Evolutionary conservation across 2,329 filamentous ascomycete species (phyloP).

Genomic region (Colletotrichum sp.): DNA sequence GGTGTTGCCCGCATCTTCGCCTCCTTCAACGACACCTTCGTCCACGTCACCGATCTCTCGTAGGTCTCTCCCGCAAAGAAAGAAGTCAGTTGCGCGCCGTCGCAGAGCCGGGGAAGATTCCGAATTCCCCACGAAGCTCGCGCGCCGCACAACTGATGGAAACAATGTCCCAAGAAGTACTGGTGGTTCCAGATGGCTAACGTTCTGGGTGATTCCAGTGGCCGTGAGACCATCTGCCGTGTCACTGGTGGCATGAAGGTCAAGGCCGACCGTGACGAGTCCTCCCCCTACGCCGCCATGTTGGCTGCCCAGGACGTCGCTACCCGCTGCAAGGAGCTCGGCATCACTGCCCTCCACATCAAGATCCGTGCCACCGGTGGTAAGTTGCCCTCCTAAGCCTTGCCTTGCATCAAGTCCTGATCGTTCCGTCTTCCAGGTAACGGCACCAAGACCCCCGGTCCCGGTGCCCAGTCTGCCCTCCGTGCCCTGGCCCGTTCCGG

Average conservation of each 20-base stretch:
- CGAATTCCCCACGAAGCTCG: neutral
- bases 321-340: slow-evolving; percentile 76
- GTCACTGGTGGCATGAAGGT: slow-evolving; percentile 99
- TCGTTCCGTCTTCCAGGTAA: slow-evolving; percentile 65
- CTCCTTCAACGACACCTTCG: slow-evolving; percentile 92
- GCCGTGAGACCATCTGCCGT: slow-evolving; percentile 99
- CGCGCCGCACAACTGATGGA: neutral
- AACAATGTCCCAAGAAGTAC: neutral
- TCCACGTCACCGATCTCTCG: slow-evolving; percentile 99
- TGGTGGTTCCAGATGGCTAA: slow-evolving; percentile 55
- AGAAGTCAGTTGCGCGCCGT: neutral
- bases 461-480: slow-evolving; percentile 98
- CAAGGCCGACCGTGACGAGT: slow-evolving; percentile 99
- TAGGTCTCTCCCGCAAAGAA: slow-evolving; percentile 51
- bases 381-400: slow-evolving; percentile 47
- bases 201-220: slow-evolving; percentile 77
- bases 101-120: neutral
- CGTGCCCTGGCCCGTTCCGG: slow-evolving; percentile 98
- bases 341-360: slow-evolving; percentile 95
- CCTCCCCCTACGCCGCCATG: slow-evolving; percentile 99
- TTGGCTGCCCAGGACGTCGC: slow-evolving; percentile 99
- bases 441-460: slow-evolving; percentile 99
- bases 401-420: neutral
- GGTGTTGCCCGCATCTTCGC: slow-evolving; percentile 98
- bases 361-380: slow-evolving; percentile 99